Evolutionary conservation across 2,329 filamentous ascomycete genomes (phyloP).

Genomic region (Epichloe bromicola): DNA sequence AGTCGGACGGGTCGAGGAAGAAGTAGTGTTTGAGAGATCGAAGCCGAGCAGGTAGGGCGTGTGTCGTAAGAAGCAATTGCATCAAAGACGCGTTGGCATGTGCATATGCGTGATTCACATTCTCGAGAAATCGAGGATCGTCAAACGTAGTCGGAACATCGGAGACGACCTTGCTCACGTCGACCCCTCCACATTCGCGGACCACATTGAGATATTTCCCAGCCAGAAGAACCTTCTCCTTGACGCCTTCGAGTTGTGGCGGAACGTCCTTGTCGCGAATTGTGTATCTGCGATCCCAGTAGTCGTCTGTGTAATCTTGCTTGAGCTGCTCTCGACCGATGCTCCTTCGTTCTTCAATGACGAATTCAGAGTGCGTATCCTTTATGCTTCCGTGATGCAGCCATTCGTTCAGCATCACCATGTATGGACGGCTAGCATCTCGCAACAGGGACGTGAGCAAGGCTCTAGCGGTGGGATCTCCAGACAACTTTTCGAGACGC

Average conservation of each 20-base stretch:
- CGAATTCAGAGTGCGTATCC: conserved; percentile 85
- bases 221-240: conserved; percentile 86
- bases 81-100: conserved; percentile 91
- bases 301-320: conserved; percentile 96
- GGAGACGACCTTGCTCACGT: conserved; percentile 75
- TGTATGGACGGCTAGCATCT: conserved; percentile 87
- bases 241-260: conserved; percentile 78
- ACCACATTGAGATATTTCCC: conserved; percentile 98
- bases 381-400: conserved; percentile 90
- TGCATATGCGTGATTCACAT: conserved; percentile 89
- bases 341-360: conserved; percentile 92
- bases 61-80: conserved; percentile 80
- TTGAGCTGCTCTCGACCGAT: conserved; percentile 84
- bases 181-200: conserved; percentile 88
- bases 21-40: conserved; percentile 97
- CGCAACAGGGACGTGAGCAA: conserved; percentile 71
- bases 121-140: conserved; percentile 82
- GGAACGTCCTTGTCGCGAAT: conserved; percentile 84
- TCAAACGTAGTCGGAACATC: conserved; percentile 90
- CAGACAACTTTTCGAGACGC: conserved; percentile 77
- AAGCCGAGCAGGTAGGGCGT: conserved; percentile 75
- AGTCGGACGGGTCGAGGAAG: conserved; percentile 94
- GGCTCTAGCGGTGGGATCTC: conserved; percentile 75
- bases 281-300: conserved; percentile 97
- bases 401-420: conserved; percentile 98